phyloP scores from a whole-genome alignment of 257 asterid genomes.

The Thymus quinquecostatus region DNA sequence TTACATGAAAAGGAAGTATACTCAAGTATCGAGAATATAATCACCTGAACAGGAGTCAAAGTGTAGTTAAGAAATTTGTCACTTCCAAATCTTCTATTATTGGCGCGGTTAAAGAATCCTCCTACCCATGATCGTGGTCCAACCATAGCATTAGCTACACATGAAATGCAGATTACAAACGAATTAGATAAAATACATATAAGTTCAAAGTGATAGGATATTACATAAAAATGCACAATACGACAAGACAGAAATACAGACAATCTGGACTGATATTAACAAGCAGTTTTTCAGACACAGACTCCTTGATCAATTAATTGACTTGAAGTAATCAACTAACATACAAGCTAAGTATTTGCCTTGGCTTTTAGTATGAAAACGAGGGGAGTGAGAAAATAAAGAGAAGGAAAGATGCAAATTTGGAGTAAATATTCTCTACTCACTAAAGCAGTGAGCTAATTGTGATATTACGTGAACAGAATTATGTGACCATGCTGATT shows the following conservation, averaged over 20 bases:
- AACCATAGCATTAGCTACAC: slow-evolving; percentile 97
- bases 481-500: slow-evolving; percentile 54
- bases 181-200: background rate
- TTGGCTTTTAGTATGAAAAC: background rate
- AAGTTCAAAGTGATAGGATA: slow-evolving; percentile 2
- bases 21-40: slow-evolving; percentile 3
- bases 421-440: slow-evolving; percentile 47
- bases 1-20: background rate
- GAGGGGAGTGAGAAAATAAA: background rate
- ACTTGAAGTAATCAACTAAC: background rate
- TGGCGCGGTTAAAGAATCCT: slow-evolving; percentile 72
- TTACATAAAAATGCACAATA: background rate
- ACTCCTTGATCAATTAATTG: background rate
- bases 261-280: background rate
- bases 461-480: slow-evolving; percentile 79
- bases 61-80: slow-evolving; percentile 52
- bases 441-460: slow-evolving; percentile 84
- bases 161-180: slow-evolving; percentile 20
- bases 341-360: slow-evolving; percentile 2
- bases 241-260: slow-evolving; percentile 6
- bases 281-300: background rate
- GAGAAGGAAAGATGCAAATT: slow-evolving; percentile 18
- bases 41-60: slow-evolving; percentile 74
- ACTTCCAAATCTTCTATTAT: slow-evolving; percentile 65
- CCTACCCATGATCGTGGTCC: slow-evolving; percentile 97